Evolutionary conservation across 768 basidiomycete genomes (phyloP), one percentile per base, ranked within the genome.

Genomic region (Gautieria morchelliformis): DNA sequence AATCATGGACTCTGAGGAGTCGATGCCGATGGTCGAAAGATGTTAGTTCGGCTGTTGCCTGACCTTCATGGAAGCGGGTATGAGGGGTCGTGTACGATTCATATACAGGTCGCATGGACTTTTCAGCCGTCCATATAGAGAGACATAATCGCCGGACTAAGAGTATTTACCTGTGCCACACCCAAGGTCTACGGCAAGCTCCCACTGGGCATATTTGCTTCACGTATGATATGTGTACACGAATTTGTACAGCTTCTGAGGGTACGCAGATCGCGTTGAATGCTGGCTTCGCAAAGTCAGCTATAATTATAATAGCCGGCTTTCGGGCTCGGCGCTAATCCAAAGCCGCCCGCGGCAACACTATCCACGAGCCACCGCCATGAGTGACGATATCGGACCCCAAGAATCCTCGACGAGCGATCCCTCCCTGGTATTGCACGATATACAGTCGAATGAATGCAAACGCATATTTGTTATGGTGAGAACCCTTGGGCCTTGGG

Each of bases 241-340:
- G 45, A 78, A 71, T 22, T 86, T 78, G 66, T 80, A 89, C 9
- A 91, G 73, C 27, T 76, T 71, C 4, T 70, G 67, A 3, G 90
- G 88, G 64, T 91, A 91, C 0, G 82, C 84, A 30, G 88, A 91
- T 9, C 91, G 74, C n/a, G n/a, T n/a, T n/a, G n/a, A n/a, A n/a
- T n/a, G n/a, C n/a, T n/a, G n/a, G n/a, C n/a, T n/a, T n/a, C n/a
- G n/a, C n/a, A n/a, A n/a, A n/a, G n/a, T n/a, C n/a, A n/a, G n/a
- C n/a, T n/a, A n/a, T n/a, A n/a, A n/a, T n/a, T n/a, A n/a, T n/a
- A n/a, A n/a, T n/a, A n/a, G n/a, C n/a, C n/a, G n/a, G n/a, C n/a
- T n/a, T n/a, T n/a, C n/a, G n/a, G n/a, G n/a, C n/a, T n/a, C n/a
- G n/a, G n/a, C n/a, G n/a, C n/a, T n/a, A n/a, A n/a, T n/a, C n/a